Conservation (phyloP, 257 asterid genomes). For the Solanum commersonii region DNA sequence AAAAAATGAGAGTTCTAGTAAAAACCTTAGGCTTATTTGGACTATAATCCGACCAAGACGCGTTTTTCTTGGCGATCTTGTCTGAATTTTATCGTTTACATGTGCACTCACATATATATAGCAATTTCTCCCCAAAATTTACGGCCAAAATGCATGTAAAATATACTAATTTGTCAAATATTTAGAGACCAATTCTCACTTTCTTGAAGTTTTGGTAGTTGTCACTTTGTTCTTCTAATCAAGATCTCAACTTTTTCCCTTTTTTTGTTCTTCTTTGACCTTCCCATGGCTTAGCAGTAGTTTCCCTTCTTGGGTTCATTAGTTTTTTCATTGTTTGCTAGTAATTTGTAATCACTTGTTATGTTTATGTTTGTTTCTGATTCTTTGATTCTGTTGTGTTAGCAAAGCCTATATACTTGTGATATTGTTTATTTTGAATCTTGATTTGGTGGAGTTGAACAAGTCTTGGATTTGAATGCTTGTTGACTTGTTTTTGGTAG, state of each 20-base stretch:
- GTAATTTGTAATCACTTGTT: neutral
- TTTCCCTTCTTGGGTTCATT: neutral
- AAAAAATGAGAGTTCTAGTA: neutral
- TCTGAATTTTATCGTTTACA: neutral
- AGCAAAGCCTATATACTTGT: neutral
- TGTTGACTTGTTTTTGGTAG: neutral
- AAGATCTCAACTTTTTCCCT: neutral
- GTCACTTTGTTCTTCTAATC: conserved; percentile 2
- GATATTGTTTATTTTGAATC: neutral
- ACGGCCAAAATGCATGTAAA: neutral
- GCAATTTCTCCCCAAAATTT: neutral
- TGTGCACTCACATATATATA: neutral
- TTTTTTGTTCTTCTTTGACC: neutral
- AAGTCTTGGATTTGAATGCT: neutral
- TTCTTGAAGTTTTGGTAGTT: neutral
- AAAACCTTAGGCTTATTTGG: neutral
- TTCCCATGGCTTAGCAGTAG: neutral
- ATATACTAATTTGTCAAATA: neutral
- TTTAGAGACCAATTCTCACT: neutral
- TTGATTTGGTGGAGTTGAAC: neutral
- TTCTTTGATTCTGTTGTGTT: neutral
- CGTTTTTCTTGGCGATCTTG: neutral
- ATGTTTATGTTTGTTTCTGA: neutral
- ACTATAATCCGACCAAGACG: neutral
- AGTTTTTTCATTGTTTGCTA: neutral